Percentiles rank a stretch among this genome's conserved stretches.
Evolutionary conservation across 2,329 filamentous ascomycete species (phyloP).

Genomic region (Trichoderma cornu-damae): DNA sequence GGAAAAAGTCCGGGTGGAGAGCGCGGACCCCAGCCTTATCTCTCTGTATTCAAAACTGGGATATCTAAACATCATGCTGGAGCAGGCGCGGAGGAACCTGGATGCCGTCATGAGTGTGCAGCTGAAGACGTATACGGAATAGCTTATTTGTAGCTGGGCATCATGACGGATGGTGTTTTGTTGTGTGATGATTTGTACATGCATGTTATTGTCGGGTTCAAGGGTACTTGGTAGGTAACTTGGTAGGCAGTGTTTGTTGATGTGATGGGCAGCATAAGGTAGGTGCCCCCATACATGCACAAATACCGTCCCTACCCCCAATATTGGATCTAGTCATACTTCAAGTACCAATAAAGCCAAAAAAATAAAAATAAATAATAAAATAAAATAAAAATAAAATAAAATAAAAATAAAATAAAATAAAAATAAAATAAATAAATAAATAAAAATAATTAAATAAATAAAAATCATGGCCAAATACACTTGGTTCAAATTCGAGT

Average conservation of each 20-base stretch:
- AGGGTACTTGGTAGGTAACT: too few relatives aligned
- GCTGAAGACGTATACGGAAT: conserved; percentile 20
- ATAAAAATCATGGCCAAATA: not conserved
- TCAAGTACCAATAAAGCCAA: not conserved
- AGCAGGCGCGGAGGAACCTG: conserved; percentile 64
- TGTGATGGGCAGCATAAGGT: not conserved
- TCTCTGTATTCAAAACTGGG: conserved; percentile 77
- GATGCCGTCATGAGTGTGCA: conserved; percentile 69
- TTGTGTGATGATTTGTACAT: conserved; percentile 3
- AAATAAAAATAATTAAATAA: too few relatives aligned
- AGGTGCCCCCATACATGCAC: too few relatives aligned
- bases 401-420: too few relatives aligned
- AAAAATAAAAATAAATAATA: too few relatives aligned
- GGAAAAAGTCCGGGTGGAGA: conserved; percentile 86
- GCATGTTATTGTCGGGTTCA: not conserved
- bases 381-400: too few relatives aligned
- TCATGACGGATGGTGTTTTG: not conserved
- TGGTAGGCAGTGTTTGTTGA: too few relatives aligned
- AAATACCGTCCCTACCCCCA: too few relatives aligned
- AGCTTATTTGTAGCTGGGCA: not conserved
- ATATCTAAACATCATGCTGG: conserved; percentile 68
- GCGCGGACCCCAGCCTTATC: conserved; percentile 80
- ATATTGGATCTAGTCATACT: not conserved
- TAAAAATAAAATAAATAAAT: too few relatives aligned
- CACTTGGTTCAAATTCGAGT: not conserved